These are phyloP conservation scores for Solanum arcanum DNA, from an alignment of 257 asterid species.

Conservation along the genomic window DNA sequence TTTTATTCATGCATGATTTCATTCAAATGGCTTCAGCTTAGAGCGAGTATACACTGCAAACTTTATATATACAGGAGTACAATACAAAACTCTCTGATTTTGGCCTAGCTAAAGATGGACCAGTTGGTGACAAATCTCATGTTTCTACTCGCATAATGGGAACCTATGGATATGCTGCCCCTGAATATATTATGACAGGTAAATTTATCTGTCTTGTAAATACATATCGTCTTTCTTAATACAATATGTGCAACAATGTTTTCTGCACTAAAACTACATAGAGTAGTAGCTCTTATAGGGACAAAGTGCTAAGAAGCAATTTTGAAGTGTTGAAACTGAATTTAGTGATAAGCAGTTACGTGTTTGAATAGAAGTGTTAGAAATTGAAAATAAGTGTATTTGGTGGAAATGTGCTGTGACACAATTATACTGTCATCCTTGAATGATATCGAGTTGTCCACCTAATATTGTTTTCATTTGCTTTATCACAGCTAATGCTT, in stretches of 20 bases:
- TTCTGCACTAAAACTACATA: background rate
- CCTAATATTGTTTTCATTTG: background rate
- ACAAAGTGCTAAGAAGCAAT: background rate
- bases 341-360: background rate
- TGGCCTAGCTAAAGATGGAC: conserved; percentile 82
- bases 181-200: conserved; percentile 75
- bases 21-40: background rate
- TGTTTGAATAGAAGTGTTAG: background rate
- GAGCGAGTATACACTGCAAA: background rate
- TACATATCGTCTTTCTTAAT: background rate
- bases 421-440: background rate
- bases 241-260: background rate
- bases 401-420: background rate
- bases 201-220: background rate
- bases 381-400: background rate
- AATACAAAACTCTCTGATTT: conserved; percentile 73
- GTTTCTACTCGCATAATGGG: conserved; percentile 89
- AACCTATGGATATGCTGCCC: conserved; percentile 72
- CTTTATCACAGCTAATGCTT: background rate
- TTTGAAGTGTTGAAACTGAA: background rate
- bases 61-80: conserved; percentile 38
- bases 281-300: background rate
- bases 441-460: background rate
- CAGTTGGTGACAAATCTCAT: conserved; percentile 79
- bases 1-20: background rate